Percentiles rank a stretch among this genome's conserved stretches.
Conservation (phyloP, 768 basidiomycete species). For the Stropharia rugosoannulata region DNA sequence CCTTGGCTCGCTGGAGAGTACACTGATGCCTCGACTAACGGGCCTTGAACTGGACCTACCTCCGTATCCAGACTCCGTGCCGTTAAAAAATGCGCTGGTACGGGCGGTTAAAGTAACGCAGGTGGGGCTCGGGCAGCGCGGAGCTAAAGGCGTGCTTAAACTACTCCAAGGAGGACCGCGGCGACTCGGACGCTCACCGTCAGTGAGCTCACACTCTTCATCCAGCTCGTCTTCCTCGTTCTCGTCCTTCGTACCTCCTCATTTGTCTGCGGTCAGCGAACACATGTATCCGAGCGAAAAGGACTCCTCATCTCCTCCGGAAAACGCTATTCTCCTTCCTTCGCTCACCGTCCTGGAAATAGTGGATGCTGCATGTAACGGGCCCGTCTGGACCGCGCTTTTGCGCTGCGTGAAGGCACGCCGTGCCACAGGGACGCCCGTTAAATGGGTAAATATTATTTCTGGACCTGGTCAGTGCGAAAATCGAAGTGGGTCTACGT, state of each 20-base stretch:
- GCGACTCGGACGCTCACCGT: neutral
- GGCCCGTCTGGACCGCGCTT: neutral
- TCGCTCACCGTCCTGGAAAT: neutral
- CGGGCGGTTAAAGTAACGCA: neutral
- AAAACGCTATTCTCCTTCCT: neutral
- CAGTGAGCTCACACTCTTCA: neutral
- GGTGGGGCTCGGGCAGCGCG: neutral
- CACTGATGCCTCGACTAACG: neutral
- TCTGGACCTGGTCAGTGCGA: too few species aligned
- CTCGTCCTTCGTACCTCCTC: neutral
- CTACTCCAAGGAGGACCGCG: neutral
- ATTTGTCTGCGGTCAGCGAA: neutral
- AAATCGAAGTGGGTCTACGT: too few species aligned
- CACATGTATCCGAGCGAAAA: neutral
- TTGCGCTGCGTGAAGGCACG: constrained; percentile 1
- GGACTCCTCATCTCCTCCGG: too few species aligned
- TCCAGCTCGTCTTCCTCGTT: neutral
- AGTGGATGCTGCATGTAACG: neutral
- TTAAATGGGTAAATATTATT: neutral
- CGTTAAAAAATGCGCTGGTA: neutral
- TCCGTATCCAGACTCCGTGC: neutral
- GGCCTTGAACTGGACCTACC: neutral
- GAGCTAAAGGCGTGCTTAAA: neutral
- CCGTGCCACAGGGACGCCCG: neutral
- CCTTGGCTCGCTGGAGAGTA: neutral